A percentile compares a stretch with the other conserved stretches of the same genome.
Conservation (phyloP, 345 rosid species). For the Eucalyptus melliodora region DNA sequence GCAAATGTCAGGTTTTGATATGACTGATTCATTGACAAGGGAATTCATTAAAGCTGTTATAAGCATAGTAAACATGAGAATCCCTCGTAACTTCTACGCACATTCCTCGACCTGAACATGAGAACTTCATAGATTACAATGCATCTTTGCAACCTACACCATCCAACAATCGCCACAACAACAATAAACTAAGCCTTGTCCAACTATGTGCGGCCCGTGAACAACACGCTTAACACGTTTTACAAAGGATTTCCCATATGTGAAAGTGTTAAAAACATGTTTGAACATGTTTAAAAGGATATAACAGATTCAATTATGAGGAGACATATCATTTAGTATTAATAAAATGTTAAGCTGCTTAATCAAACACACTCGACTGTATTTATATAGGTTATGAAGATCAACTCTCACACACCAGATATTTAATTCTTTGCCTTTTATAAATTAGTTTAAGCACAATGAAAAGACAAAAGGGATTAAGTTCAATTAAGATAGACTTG, state of each 20-base stretch:
- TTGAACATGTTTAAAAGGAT: not conserved
- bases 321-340: not conserved
- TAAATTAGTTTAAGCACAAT: not conserved
- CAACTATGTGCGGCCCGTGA: not conserved
- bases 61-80: not conserved
- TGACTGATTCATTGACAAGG: not conserved
- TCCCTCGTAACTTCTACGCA: not conserved
- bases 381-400: not conserved
- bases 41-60: not conserved
- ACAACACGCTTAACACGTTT: not conserved
- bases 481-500: not conserved
- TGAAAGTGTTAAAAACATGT: not conserved
- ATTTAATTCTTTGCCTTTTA: not conserved
- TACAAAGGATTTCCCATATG: not conserved
- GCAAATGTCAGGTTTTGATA: not conserved
- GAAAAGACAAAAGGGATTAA: not conserved
- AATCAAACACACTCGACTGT: not conserved
- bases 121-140: not conserved
- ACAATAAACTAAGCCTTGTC: not conserved
- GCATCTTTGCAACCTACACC: not conserved
- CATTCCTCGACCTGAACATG: not conserved
- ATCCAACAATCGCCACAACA: not conserved
- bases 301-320: not conserved
- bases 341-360: not conserved
- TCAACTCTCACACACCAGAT: not conserved